Conservation (phyloP, 1,139 yeast species). For the Sugiyamaella japonica region DNA sequence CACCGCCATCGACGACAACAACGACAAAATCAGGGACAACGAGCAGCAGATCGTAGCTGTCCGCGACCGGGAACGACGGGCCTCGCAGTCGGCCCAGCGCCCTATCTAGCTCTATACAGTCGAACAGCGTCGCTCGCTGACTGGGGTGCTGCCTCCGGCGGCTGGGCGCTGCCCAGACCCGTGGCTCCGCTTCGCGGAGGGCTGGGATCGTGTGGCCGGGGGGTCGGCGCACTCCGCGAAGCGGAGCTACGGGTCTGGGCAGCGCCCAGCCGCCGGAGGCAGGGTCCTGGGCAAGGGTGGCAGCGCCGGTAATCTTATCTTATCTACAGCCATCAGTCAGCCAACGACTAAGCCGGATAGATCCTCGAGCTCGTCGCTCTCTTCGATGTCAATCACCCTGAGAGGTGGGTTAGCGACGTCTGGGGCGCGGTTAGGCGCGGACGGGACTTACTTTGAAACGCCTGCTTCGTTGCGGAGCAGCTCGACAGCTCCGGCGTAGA, state of each 20-base stretch:
- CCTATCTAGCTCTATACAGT: conserved; percentile 17
- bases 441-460: conserved; percentile 55
- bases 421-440: too few species aligned
- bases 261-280: too few species aligned
- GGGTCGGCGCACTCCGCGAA: background rate
- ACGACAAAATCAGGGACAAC: conserved; percentile 1
- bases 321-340: background rate
- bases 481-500: conserved; percentile 88
- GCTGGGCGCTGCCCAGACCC: conserved; percentile 2
- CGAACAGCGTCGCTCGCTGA: background rate
- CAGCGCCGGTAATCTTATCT: background rate
- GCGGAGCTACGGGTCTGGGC: background rate
- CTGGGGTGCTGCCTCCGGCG: conserved; percentile 13
- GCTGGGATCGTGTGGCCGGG: too few species aligned
- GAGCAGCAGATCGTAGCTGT: background rate
- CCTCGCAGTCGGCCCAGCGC: background rate
- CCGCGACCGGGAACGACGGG: background rate
- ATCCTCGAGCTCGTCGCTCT: conserved; percentile 38
- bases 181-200: background rate
- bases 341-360: conserved; percentile 25
- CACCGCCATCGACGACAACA: conserved; percentile 4
- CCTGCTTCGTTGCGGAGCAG: conserved; percentile 75
- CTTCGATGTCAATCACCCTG: conserved; percentile 38
- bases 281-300: too few species aligned
- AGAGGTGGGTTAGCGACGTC: background rate